A percentile compares a stretch with the other conserved stretches of the same genome.
phyloP scores from a whole-genome alignment of 495 filamentous ascomycete species.

The Aspergillus sclerotiicarbonarius region DNA sequence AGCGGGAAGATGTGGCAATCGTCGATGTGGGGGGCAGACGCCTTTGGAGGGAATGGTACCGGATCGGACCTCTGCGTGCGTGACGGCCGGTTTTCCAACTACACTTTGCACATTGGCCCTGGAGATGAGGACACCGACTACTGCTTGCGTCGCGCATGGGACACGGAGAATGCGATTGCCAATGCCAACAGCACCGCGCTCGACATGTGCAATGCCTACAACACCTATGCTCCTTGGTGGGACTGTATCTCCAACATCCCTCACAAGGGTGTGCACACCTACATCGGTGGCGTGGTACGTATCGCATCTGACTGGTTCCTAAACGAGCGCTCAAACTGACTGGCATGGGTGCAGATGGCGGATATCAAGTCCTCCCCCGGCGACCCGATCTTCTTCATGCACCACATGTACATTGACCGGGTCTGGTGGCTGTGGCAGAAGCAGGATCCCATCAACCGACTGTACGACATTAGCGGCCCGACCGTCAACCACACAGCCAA shows the following conservation, averaged over 20 bases:
- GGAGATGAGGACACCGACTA: constrained; percentile 18
- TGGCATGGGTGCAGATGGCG: constrained; percentile 5
- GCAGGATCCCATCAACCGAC: constrained; percentile 25
- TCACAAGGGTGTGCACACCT: constrained; percentile 20
- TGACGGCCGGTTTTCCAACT: constrained; percentile 17
- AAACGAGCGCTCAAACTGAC: not conserved
- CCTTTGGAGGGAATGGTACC: constrained; percentile 19
- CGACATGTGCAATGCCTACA: constrained; percentile 14
- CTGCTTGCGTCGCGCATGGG: constrained; percentile 14
- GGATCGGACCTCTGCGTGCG: constrained; percentile 13
- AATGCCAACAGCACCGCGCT: constrained; percentile 17
- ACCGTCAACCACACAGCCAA: constrained; percentile 15
- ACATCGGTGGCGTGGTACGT: constrained; percentile 20
- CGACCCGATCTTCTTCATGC: constrained; percentile 55
- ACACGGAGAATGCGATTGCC: constrained; percentile 9
- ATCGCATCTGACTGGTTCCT: not conserved
- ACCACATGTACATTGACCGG: constrained; percentile 50
- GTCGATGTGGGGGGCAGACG: constrained; percentile 18
- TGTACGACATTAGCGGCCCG: constrained; percentile 22
- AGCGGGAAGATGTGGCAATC: constrained; percentile 18
- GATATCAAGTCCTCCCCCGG: constrained; percentile 20
- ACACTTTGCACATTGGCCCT: constrained; percentile 19
- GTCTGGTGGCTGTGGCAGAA: constrained; percentile 57
- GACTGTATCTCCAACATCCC: constrained; percentile 17
- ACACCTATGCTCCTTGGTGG: constrained; percentile 17